A percentile compares a stretch with the other conserved stretches of the same genome.
Evolutionary conservation across 2,329 filamentous ascomycete species (phyloP).

Genomic region (Arthrobotrys sphaeroides): DNA sequence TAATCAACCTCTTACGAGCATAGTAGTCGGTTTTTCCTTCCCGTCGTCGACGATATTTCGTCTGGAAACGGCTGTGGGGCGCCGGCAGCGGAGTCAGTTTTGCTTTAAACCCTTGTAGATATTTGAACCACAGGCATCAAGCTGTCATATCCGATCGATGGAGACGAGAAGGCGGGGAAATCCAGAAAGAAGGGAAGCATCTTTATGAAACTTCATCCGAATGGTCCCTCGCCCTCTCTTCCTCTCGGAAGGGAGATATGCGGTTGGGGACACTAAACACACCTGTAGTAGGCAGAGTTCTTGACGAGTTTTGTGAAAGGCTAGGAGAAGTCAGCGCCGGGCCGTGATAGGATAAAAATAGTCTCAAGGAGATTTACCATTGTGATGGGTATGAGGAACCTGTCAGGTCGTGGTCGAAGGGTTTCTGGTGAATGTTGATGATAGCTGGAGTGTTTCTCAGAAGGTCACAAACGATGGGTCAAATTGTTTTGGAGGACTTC

Average conservation of each 20-base stretch:
- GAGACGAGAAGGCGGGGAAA: not conserved
- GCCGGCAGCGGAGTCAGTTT: constrained; percentile 54
- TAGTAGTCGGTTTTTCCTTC: constrained; percentile 99
- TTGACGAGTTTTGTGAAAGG: constrained; percentile 94
- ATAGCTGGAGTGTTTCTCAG: not conserved
- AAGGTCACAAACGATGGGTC: no score
- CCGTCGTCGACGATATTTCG: constrained; percentile 98
- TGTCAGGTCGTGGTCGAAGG: not conserved
- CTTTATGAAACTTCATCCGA: constrained; percentile 7
- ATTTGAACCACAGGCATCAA: not conserved
- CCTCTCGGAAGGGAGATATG: constrained; percentile 33
- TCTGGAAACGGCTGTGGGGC: constrained; percentile 86
- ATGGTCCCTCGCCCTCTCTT: constrained; percentile 54
- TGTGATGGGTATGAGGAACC: not conserved
- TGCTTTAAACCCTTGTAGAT: constrained; percentile 41
- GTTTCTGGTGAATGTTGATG: not conserved
- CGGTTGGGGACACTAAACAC: constrained; percentile 62
- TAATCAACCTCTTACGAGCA: constrained; percentile 98
- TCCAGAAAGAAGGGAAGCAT: not conserved
- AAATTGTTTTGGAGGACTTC: no score
- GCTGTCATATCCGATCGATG: not conserved
- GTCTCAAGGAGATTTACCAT: constrained; percentile 13
- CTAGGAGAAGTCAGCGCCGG: constrained; percentile 63
- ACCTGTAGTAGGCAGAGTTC: constrained; percentile 99
- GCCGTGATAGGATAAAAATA: not conserved